Percentiles rank a stretch among this genome's conserved stretches.
These are phyloP conservation scores for Phalaenopsis aphrodite DNA, from an alignment of 106 monocot species.

Conservation along the genomic window DNA sequence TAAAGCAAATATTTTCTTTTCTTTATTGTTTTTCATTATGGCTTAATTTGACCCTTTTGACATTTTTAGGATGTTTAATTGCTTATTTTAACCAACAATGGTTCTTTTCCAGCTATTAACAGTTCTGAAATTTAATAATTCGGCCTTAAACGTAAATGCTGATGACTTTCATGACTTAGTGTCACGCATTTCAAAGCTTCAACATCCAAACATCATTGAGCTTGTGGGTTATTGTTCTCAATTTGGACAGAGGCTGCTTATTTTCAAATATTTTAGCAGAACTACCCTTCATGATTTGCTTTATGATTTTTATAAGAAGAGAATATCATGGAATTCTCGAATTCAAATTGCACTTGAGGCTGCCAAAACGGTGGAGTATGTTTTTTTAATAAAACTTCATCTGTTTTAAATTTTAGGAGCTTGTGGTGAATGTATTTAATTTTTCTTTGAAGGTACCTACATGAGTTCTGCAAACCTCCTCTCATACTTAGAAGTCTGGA, in stretches of 20 bases:
- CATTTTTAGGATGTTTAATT: neutral
- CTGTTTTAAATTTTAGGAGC: neutral
- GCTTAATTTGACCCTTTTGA: neutral
- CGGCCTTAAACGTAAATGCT: slow-evolving; percentile 24
- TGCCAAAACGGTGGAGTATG: slow-evolving; percentile 50
- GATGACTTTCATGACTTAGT: slow-evolving; percentile 59
- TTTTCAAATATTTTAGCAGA: slow-evolving; percentile 65
- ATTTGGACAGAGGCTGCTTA: slow-evolving; percentile 65
- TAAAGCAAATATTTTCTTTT: neutral
- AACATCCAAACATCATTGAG: slow-evolving; percentile 68
- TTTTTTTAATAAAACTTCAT: neutral
- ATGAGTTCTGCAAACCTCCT: slow-evolving; percentile 52
- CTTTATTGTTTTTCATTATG: no score
- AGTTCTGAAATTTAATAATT: slow-evolving; percentile 60
- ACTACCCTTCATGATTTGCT: slow-evolving; percentile 60
- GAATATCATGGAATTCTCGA: slow-evolving; percentile 73
- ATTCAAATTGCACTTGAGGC: slow-evolving; percentile 62
- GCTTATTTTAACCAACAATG: slow-evolving; percentile 7
- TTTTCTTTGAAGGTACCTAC: slow-evolving; percentile 67
- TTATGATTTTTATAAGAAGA: slow-evolving; percentile 34
- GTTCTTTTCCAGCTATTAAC: slow-evolving; percentile 47
- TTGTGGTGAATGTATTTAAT: neutral
- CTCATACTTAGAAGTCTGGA: slow-evolving; percentile 69
- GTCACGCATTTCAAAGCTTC: slow-evolving; percentile 44
- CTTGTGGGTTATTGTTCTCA: slow-evolving; percentile 89